These are phyloP conservation scores for Diaporthe citrichinensis DNA, from an alignment of 2,329 filamentous ascomycete genomes.

Conservation along the genomic window DNA sequence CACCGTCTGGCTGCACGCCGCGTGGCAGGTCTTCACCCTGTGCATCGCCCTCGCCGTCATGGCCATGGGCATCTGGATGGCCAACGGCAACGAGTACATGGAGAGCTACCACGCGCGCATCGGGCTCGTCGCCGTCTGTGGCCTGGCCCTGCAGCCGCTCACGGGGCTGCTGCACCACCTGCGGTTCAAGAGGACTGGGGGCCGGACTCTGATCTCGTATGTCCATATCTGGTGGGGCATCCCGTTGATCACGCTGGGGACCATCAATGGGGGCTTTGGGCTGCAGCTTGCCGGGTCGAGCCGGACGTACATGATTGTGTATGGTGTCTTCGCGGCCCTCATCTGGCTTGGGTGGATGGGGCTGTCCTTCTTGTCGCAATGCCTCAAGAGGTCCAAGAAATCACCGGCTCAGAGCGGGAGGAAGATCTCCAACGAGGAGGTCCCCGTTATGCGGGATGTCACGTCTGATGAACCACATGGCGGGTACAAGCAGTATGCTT, in stretches of 20 bases:
- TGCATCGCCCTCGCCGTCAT: constrained; percentile 55
- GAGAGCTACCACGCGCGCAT: constrained; percentile 29
- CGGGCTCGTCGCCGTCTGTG: constrained; percentile 8
- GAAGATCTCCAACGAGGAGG: constrained; percentile 15
- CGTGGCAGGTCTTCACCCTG: constrained; percentile 55
- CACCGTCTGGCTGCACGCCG: constrained; percentile 58
- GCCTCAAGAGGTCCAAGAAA: constrained; percentile 12
- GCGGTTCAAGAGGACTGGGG: constrained; percentile 10
- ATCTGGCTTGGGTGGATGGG: constrained; percentile 44
- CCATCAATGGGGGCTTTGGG: constrained; percentile 46
- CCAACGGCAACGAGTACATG: constrained; percentile 22
- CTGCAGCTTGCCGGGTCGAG: constrained; percentile 41
- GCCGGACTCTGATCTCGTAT: constrained; percentile 18
- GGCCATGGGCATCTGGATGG: constrained; percentile 58
- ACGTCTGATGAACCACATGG: neutral
- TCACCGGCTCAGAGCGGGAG: constrained; percentile 1
- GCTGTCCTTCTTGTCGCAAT: constrained; percentile 25
- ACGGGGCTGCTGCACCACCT: constrained; percentile 32
- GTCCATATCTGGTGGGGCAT: constrained; percentile 34
- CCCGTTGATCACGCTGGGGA: constrained; percentile 42
- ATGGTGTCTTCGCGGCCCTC: constrained; percentile 45
- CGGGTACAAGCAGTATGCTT: constrained; percentile 2
- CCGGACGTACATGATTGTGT: constrained; percentile 44
- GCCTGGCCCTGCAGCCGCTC: constrained; percentile 33
- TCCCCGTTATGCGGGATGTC: constrained; percentile 12